A percentile compares a stretch with the other conserved stretches of the same genome.
Conservation (phyloP, 345 rosid genomes). For the Arabis alpina region DNA sequence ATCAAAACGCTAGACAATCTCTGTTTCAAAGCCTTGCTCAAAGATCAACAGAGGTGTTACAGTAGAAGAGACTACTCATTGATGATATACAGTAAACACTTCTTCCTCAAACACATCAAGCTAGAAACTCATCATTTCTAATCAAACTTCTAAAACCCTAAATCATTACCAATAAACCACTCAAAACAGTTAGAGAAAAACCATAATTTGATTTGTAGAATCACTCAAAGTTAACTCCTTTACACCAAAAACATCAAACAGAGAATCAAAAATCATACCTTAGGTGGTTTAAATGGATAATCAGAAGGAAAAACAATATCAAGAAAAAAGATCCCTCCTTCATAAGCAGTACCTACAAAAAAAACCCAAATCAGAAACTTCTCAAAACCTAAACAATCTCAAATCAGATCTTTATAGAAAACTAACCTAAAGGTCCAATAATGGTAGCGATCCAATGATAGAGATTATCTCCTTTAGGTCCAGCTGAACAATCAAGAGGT, state of each 20-base stretch:
- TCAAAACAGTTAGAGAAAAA: background rate
- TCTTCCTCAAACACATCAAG: slow-evolving; percentile 2
- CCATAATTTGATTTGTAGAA: background rate
- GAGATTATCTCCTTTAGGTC: slow-evolving; percentile 91
- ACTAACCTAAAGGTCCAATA: slow-evolving; percentile 75
- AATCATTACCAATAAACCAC: background rate
- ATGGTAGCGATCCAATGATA: slow-evolving; percentile 91
- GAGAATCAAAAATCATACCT: slow-evolving; percentile 49
- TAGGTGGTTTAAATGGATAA: slow-evolving; percentile 93
- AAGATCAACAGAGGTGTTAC: background rate
- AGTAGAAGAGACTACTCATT: background rate
- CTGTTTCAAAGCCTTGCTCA: background rate
- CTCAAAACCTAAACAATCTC: background rate
- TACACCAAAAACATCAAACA: background rate
- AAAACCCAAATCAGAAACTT: slow-evolving; percentile 15
- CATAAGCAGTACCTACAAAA: slow-evolving; percentile 76
- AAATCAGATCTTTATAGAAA: slow-evolving; percentile 16
- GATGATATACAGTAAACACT: background rate
- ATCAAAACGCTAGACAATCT: background rate
- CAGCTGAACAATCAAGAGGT: slow-evolving; percentile 84
- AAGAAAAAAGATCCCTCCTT: slow-evolving; percentile 85
- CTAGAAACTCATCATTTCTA: slow-evolving; percentile 12
- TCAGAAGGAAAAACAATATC: slow-evolving; percentile 77
- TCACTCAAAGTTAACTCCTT: too few relatives aligned
- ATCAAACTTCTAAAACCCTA: slow-evolving; percentile 5